These are phyloP conservation scores for Talaromyces funiculosus DNA, from an alignment of 2,329 filamentous ascomycete species.

Conservation along the genomic window DNA sequence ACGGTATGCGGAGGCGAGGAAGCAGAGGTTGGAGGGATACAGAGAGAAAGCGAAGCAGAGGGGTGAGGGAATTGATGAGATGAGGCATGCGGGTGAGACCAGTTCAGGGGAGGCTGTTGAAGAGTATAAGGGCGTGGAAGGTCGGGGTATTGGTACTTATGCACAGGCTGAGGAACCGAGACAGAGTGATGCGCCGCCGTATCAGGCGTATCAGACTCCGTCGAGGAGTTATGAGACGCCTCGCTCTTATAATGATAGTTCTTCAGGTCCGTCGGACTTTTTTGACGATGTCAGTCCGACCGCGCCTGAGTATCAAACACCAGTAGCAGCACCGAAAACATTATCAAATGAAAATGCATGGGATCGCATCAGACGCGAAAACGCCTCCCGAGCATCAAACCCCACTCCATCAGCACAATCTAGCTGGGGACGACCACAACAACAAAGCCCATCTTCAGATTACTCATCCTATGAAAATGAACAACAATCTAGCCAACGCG, in stretches of 20 bases:
- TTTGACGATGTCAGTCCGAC: constrained; percentile 35
- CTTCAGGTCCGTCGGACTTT: constrained; percentile 19
- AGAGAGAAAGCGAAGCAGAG: constrained; percentile 3
- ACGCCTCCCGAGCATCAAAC: not conserved
- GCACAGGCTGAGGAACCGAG: not conserved
- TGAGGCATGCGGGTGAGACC: constrained; percentile 3
- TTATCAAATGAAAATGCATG: constrained; percentile 25
- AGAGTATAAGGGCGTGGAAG: not conserved
- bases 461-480: constrained; percentile 8
- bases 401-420: not conserved
- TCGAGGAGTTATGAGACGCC: not conserved
- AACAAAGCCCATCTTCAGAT: not conserved
- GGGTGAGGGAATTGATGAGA: not conserved
- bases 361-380: constrained; percentile 34
- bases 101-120: constrained; percentile 5
- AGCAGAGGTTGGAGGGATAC: constrained; percentile 3
- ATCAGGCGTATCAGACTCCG: constrained; percentile 3
- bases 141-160: not conserved
- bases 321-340: not conserved
- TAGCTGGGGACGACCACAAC: not conserved
- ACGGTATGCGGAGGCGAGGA: constrained; percentile 10
- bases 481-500: constrained; percentile 21
- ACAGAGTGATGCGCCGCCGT: not conserved
- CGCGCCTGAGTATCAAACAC: constrained; percentile 26
- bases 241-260: constrained; percentile 2